These are phyloP conservation scores for Penicillium sp. DNA, from an alignment of 2,329 filamentous ascomycete genomes.

Conservation along the genomic window DNA sequence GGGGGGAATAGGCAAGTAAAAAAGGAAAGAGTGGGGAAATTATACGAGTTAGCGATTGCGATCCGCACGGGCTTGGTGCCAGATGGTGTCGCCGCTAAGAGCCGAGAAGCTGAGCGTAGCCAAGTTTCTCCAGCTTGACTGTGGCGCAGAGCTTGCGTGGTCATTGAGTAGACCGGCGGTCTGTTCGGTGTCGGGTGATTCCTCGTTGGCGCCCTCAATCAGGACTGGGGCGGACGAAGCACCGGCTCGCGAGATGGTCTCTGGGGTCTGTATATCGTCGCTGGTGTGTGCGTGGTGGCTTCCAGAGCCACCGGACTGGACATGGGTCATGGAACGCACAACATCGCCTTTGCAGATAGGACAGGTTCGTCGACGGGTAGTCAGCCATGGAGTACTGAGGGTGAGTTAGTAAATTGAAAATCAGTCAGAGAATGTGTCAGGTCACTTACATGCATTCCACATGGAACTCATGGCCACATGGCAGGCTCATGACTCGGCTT, in stretches of 20 bases:
- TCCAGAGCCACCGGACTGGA: conserved; percentile 21
- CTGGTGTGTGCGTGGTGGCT: conserved; percentile 42
- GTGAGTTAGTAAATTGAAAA: conserved; percentile 20
- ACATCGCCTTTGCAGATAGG: conserved; percentile 99
- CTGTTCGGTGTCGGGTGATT: conserved; percentile 48
- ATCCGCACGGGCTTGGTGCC: conserved; percentile 44
- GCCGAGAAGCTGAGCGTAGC: conserved; percentile 48
- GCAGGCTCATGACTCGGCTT: conserved; percentile 93
- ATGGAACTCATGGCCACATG: conserved; percentile 97
- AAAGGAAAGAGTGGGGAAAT: conserved; percentile 15
- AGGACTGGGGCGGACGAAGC: conserved; percentile 55
- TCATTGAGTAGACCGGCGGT: conserved; percentile 40
- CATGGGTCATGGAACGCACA: conserved; percentile 63
- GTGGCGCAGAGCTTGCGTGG: conserved; percentile 34
- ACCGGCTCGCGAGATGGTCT: conserved; percentile 48
- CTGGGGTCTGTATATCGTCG: conserved; percentile 47
- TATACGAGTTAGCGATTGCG: conserved; percentile 37
- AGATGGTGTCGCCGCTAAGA: conserved; percentile 50
- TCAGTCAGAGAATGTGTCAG: not conserved
- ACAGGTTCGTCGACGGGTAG: conserved; percentile 91
- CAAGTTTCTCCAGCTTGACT: conserved; percentile 47
- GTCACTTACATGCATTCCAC: conserved; percentile 92
- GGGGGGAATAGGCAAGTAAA: conserved; percentile 9
- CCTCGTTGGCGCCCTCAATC: conserved; percentile 40
- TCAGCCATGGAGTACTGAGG: conserved; percentile 88